phyloP scores from a whole-genome alignment of 208 protist genomes.

The Crithidia fasciculata region DNA sequence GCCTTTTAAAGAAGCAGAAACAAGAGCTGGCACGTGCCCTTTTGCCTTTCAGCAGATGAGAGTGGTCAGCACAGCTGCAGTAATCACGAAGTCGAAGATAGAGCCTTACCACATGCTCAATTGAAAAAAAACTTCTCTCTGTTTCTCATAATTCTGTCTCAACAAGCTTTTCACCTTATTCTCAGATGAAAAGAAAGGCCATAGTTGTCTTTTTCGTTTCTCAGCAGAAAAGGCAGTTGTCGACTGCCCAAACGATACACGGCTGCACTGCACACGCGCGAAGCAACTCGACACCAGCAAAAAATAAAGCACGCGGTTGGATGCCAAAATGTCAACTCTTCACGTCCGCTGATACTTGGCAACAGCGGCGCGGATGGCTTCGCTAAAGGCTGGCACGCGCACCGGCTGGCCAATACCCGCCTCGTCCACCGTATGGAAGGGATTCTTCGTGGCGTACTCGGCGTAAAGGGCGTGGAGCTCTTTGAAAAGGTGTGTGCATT shows the following conservation, averaged over 20 bases:
- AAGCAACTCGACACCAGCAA: too few species aligned
- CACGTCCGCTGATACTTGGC: slow-evolving; percentile 43
- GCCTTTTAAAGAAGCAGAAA: too few species aligned
- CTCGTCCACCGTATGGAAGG: slow-evolving; percentile 87
- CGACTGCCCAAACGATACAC: too few species aligned
- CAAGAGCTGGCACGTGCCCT: too few species aligned
- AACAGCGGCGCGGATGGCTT: slow-evolving; percentile 57
- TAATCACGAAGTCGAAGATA: too few species aligned
- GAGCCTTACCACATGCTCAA: too few species aligned
- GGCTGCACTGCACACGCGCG: too few species aligned
- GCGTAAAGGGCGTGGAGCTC: slow-evolving; percentile 80
- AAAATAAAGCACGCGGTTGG: too few species aligned
- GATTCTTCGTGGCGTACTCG: slow-evolving; percentile 83
- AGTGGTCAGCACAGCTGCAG: too few species aligned
- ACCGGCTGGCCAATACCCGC: slow-evolving; percentile 86
- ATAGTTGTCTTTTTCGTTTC: background rate
- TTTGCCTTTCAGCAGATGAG: too few species aligned
- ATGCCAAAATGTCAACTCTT: background rate
- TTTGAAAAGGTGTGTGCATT: slow-evolving; percentile 59
- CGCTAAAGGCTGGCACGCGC: slow-evolving; percentile 80
- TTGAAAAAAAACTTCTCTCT: background rate
- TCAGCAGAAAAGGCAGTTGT: too few species aligned
- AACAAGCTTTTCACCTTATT: background rate
- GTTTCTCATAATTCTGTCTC: background rate
- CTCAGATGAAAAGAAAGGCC: background rate